A percentile compares a stretch with the other conserved stretches of the same genome.
Conservation (phyloP, 345 rosid species). For the Tarenaya hassleriana region DNA sequence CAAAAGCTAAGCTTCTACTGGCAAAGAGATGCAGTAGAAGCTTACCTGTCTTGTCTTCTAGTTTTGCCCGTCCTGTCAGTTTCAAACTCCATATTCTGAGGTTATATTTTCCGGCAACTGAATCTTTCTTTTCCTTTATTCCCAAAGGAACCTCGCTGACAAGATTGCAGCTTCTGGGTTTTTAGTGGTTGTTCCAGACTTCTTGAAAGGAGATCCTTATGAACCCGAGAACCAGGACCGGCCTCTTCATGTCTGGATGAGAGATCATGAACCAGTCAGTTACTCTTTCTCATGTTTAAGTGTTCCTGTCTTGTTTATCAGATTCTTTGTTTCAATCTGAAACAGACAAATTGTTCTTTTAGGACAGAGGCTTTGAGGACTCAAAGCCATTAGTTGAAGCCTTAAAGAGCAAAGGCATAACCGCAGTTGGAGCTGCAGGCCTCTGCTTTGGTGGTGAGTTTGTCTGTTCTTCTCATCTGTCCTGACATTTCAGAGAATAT, state of each 20-base stretch:
- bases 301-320: too few species aligned
- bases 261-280: conserved; percentile 58
- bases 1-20: too few species aligned
- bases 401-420: conserved; percentile 50
- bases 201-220: conserved; percentile 49
- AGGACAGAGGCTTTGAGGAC: conserved; percentile 79
- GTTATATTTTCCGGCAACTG: too few species aligned
- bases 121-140: too few species aligned
- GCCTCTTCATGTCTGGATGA: conserved; percentile 44
- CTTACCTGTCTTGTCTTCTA: too few species aligned
- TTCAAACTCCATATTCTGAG: too few species aligned
- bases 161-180: conserved; percentile 70
- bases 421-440: conserved; percentile 59
- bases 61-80: too few species aligned
- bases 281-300: conserved; percentile 18
- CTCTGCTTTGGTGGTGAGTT: conserved; percentile 62
- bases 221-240: conserved; percentile 29
- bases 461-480: too few species aligned
- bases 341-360: not conserved
- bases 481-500: not conserved
- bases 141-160: conserved; percentile 68
- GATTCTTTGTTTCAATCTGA: not conserved
- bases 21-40: too few species aligned
- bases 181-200: conserved; percentile 72
- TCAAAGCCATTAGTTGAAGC: conserved; percentile 61